A percentile compares a stretch with the other conserved stretches of the same genome.
These are phyloP conservation scores for Leishmania mexicana DNA, from an alignment of 208 protist genomes.

Conservation along the genomic window DNA sequence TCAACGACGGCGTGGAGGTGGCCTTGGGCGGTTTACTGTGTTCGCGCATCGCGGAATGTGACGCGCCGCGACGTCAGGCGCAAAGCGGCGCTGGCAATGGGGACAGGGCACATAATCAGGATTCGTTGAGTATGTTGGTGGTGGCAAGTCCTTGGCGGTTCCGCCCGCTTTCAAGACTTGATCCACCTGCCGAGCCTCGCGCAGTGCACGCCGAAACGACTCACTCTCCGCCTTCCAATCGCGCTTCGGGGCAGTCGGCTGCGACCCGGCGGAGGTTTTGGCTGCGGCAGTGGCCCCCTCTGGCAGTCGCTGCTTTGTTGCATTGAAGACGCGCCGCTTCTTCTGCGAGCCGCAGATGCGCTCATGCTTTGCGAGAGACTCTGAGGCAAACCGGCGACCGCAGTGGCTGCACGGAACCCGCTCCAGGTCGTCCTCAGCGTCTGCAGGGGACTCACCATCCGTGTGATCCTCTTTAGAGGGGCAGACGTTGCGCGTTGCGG, in stretches of 20 bases:
- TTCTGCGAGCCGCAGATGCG: slow-evolving; percentile 62
- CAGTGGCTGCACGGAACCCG: slow-evolving; percentile 74
- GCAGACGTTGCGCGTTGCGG: not conserved
- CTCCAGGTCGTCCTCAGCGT: slow-evolving; percentile 9
- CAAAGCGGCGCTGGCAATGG: slow-evolving; percentile 88
- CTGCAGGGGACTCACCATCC: not conserved
- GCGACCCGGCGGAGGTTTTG: not conserved
- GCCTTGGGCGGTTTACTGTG: slow-evolving; percentile 83
- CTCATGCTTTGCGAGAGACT: slow-evolving; percentile 73
- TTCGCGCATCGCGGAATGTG: slow-evolving; percentile 89
- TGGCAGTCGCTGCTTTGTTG: slow-evolving; percentile 53
- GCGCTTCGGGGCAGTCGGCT: slow-evolving; percentile 44
- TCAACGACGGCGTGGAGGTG: slow-evolving; percentile 68
- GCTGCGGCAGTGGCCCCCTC: slow-evolving; percentile 23
- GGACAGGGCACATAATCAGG: slow-evolving; percentile 85
- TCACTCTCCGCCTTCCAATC: slow-evolving; percentile 88
- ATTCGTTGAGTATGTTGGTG: slow-evolving; percentile 88
- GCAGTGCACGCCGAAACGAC: slow-evolving; percentile 76
- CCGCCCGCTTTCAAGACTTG: slow-evolving; percentile 80
- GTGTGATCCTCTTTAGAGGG: not conserved
- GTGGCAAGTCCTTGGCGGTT: slow-evolving; percentile 72
- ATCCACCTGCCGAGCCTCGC: slow-evolving; percentile 77
- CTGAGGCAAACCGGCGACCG: slow-evolving; percentile 70
- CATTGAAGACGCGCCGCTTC: slow-evolving; percentile 79
- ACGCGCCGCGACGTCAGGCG: slow-evolving; percentile 72